phyloP scores from a whole-genome alignment of 78 protist genomes.

The Dictyostelium intermedium region DNA sequence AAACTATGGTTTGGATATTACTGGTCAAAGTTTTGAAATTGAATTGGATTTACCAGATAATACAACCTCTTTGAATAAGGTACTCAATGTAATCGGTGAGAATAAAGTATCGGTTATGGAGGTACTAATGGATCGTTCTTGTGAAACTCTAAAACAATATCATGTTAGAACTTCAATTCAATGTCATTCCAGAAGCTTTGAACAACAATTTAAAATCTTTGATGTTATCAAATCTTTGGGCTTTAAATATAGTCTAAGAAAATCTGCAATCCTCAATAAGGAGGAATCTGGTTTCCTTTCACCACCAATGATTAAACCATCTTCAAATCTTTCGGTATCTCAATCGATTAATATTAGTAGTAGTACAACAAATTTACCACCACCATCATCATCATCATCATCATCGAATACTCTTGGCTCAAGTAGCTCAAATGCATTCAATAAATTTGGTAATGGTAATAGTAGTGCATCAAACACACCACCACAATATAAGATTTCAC shows the following conservation, averaged over 20 bases:
- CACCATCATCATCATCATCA: background rate
- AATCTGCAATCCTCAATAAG: background rate
- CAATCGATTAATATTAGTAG: background rate
- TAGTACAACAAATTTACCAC: background rate
- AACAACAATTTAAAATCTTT: constrained; percentile 34
- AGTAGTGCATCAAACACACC: background rate
- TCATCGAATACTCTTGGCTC: background rate
- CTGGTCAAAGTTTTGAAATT: constrained; percentile 78
- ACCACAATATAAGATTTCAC: background rate
- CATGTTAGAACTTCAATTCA: constrained; percentile 48
- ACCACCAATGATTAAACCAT: constrained; percentile 24
- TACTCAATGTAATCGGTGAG: constrained; percentile 49
- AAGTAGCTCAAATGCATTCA: background rate
- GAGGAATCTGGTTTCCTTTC: constrained; percentile 21
- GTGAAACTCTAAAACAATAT: constrained; percentile 59
- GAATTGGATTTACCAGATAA: constrained; percentile 69
- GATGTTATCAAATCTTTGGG: constrained; percentile 32
- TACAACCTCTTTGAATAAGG: constrained; percentile 54
- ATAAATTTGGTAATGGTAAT: background rate
- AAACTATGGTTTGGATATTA: constrained; percentile 63
- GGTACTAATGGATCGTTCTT: constrained; percentile 71
- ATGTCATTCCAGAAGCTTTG: constrained; percentile 70
- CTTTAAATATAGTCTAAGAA: constrained; percentile 9
- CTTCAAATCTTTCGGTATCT: background rate
- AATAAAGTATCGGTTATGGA: constrained; percentile 69